These are phyloP conservation scores for Backusella westeae DNA, from an alignment of 192 early-diverging fungal species.

Conservation along the genomic window DNA sequence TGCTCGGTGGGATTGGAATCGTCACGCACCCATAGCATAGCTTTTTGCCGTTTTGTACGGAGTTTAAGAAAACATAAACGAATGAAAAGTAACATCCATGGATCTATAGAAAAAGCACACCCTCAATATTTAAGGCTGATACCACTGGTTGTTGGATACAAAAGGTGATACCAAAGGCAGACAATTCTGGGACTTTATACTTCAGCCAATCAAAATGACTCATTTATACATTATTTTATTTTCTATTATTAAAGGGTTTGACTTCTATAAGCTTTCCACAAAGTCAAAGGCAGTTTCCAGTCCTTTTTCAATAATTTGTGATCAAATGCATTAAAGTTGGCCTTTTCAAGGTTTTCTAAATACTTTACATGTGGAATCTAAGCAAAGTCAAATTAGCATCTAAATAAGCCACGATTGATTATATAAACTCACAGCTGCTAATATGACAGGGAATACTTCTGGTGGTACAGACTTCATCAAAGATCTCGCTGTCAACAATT, in stretches of 20 bases:
- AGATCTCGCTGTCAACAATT: slow-evolving; percentile 66
- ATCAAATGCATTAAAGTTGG: slow-evolving; percentile 85
- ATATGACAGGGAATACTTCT: slow-evolving; percentile 67
- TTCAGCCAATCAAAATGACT: background rate
- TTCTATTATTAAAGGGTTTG: slow-evolving; percentile 24
- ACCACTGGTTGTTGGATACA: background rate
- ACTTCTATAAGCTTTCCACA: slow-evolving; percentile 58
- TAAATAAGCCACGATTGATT: background rate
- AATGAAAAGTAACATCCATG: no score
- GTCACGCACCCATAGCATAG: background rate
- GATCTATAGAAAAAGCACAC: no score
- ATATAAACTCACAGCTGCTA: slow-evolving; percentile 55
- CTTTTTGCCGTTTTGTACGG: no score
- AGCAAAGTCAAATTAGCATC: background rate
- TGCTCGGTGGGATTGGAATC: background rate
- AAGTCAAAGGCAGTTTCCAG: slow-evolving; percentile 57
- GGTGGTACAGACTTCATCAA: slow-evolving; percentile 56
- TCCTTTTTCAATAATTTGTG: slow-evolving; percentile 58
- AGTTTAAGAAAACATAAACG: no score
- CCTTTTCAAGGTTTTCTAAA: slow-evolving; percentile 71
- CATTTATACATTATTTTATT: background rate
- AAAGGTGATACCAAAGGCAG: background rate
- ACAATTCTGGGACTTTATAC: background rate
- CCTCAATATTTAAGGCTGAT: no score
- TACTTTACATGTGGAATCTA: slow-evolving; percentile 70